These are phyloP conservation scores for Gamsiella multidivaricata DNA, from an alignment of 192 early-diverging fungal genomes.

Conservation along the genomic window DNA sequence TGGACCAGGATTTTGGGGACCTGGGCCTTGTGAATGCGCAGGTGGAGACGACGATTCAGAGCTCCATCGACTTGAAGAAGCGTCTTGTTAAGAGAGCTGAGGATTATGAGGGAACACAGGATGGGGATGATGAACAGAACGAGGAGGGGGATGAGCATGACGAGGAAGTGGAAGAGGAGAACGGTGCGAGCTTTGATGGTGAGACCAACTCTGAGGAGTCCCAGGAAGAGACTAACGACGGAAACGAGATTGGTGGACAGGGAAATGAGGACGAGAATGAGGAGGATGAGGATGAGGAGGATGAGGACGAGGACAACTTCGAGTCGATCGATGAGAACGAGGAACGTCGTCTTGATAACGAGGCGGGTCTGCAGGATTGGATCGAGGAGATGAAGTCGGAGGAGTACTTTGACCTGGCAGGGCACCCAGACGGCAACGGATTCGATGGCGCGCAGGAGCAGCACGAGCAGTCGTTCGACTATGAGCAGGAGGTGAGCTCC, in stretches of 20 bases:
- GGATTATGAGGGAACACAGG: not conserved
- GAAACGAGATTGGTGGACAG: not conserved
- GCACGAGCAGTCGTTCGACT: not conserved
- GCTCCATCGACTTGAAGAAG: not conserved
- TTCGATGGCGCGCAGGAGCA: not conserved
- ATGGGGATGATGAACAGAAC: not conserved
- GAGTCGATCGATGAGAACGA: slow-evolving; percentile 24
- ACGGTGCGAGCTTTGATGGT: not conserved
- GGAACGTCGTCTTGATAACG: slow-evolving; percentile 26
- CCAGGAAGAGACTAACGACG: slow-evolving; percentile 1
- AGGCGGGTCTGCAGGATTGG: slow-evolving; percentile 43
- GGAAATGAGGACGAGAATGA: slow-evolving; percentile 10
- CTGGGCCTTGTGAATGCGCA: not conserved
- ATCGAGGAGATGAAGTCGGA: slow-evolving; percentile 50
- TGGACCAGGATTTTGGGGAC: slow-evolving; percentile 8
- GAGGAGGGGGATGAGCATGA: slow-evolving; percentile 5
- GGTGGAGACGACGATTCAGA: not conserved
- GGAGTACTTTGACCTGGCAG: slow-evolving; percentile 31
- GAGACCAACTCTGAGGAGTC: not conserved
- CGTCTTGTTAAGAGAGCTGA: not conserved
- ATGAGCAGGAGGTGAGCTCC: not conserved
- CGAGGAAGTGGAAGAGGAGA: not conserved
- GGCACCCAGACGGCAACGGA: slow-evolving; percentile 15
- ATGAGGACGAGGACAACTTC: not conserved
- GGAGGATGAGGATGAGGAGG: slow-evolving; percentile 8